These are phyloP conservation scores for Sclerotiophoma versabilis DNA, from an alignment of 2,329 filamentous ascomycete genomes.

Conservation along the genomic window DNA sequence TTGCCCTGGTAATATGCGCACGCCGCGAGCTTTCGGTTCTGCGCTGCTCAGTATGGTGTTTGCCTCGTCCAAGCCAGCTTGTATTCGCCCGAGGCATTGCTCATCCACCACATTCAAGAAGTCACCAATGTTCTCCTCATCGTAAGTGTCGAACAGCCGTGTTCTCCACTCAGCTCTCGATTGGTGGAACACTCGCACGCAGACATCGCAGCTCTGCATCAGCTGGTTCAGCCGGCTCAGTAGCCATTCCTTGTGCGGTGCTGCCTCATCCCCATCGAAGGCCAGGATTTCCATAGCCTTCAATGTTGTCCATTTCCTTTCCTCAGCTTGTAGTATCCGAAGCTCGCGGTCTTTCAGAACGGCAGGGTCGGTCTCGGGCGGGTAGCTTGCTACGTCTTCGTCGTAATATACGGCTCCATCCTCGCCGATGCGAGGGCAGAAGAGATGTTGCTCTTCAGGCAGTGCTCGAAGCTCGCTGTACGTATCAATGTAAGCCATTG, in stretches of 20 bases:
- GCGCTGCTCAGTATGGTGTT: conserved; percentile 51
- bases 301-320: conserved; percentile 51
- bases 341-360: conserved; percentile 38
- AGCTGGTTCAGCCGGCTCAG: conserved; percentile 50
- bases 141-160: conserved; percentile 53
- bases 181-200: conserved; percentile 58
- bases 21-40: conserved; percentile 59
- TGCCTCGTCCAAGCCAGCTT: conserved; percentile 52
- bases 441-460: conserved; percentile 54
- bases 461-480: conserved; percentile 48
- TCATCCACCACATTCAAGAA: conserved; percentile 56
- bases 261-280: conserved; percentile 57
- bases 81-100: conserved; percentile 56
- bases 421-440: conserved; percentile 54
- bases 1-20: conserved; percentile 60
- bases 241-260: conserved; percentile 51
- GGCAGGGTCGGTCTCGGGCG: conserved; percentile 37
- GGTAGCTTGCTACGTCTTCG: conserved; percentile 51
- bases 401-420: conserved; percentile 51
- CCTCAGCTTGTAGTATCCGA: conserved; percentile 49
- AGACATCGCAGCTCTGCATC: conserved; percentile 58
- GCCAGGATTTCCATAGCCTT: conserved; percentile 56
- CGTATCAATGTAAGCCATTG: conserved; percentile 33
- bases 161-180: conserved; percentile 51
- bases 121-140: conserved; percentile 52